Evolutionary conservation across 2,329 filamentous ascomycete species (phyloP), one percentile per base, ranked within the genome.

Genomic region (Fusarium devonianum): DNA sequence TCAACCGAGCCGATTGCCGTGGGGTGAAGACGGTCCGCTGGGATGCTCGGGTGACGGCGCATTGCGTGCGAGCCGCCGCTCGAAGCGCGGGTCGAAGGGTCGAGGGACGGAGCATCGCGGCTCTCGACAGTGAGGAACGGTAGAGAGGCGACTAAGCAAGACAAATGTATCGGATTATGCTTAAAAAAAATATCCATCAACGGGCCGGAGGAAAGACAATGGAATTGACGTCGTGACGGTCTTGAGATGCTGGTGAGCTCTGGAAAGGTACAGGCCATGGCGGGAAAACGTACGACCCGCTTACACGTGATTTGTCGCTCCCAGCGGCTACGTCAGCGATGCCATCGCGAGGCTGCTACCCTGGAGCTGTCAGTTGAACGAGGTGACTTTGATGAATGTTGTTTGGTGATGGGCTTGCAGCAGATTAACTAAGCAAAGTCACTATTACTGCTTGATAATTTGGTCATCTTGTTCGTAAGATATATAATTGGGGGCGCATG

Each of bases 1-100:
- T 66, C 7, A 75, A 69, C 21, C 75, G 72, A 17, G 68, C 55
- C 13, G 59, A 58, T 36, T 53, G 55, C 34, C 65, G 56, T 44
- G 62, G 61, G 21, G 67, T 67, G 49, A 68, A 66, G 36, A 72
- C 38, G 29, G 61, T 68, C 19, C 71, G 63, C 29, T 61, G 64
- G 41, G 55, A 40, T 11, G 53, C 51, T 32, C 44, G 56, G 33
- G 54, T 39, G 26, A 58, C 29, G 44, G 57, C 56, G 53, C 59
- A 67, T 63, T 49, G 55, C 5, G 53, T 42, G 16, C 60, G 60
- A 44, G 45, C 47, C 54, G 56, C 50, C 45, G 60, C 38, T 51
- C 65, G 62, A 48, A 68, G 63, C 29, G 58, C 53, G 30, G 67
- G 64, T 36, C 69, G 69, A 22, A 71, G 56, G 52, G 66, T 64